Conservation (phyloP, 805 yeast genomes). For the Blastobotrys chiropterorum region DNA sequence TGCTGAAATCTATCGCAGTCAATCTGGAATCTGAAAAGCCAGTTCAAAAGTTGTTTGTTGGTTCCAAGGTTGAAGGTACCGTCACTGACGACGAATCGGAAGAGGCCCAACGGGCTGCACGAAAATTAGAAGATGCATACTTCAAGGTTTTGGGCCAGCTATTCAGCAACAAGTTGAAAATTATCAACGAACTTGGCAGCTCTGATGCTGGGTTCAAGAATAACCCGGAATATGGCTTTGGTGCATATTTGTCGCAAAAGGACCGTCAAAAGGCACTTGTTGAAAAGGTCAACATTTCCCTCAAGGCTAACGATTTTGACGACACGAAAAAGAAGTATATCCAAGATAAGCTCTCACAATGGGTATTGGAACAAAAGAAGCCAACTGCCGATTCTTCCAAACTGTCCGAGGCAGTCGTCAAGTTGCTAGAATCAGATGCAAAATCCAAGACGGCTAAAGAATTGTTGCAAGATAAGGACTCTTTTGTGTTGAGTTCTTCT, state of each 20-base stretch:
- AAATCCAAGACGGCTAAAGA: slow-evolving; percentile 37
- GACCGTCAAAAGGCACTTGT: slow-evolving; percentile 45
- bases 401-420: slow-evolving; percentile 27
- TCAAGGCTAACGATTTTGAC: slow-evolving; percentile 34
- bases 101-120: slow-evolving; percentile 43
- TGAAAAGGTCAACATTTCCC: slow-evolving; percentile 39
- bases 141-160: slow-evolving; percentile 67
- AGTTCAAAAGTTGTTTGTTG: slow-evolving; percentile 56
- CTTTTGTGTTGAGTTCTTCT: slow-evolving; percentile 44
- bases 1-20: slow-evolving; percentile 42
- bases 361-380: slow-evolving; percentile 46
- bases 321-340: slow-evolving; percentile 43
- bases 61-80: slow-evolving; percentile 28
- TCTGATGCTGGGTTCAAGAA: slow-evolving; percentile 38
- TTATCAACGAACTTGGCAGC: slow-evolving; percentile 53
- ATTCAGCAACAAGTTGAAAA: slow-evolving; percentile 46
- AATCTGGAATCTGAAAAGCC: slow-evolving; percentile 53
- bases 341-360: slow-evolving; percentile 54
- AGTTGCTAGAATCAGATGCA: slow-evolving; percentile 26
- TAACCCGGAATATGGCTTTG: slow-evolving; percentile 85
- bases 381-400: slow-evolving; percentile 30
- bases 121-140: slow-evolving; percentile 66
- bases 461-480: slow-evolving; percentile 42
- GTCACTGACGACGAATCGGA: slow-evolving; percentile 18
- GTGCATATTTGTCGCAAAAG: slow-evolving; percentile 56